phyloP scores from a whole-genome alignment of 2,329 filamentous ascomycete species.

The Aspergillus vadensis region DNA sequence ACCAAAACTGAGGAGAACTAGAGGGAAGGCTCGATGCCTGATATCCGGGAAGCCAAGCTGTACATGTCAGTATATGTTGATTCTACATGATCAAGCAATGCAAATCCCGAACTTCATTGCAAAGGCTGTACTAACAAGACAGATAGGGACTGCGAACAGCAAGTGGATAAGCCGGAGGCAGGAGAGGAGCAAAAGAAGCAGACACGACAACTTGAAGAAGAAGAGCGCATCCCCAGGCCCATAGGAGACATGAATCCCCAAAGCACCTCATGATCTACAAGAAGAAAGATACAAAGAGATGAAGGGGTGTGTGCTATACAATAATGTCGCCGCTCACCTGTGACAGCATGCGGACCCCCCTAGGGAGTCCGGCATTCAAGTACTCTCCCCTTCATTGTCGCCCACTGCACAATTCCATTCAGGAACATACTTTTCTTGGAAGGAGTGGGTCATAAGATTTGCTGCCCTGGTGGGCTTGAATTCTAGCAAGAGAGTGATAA shows the following conservation, averaged over 20 bases:
- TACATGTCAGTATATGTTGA: background rate
- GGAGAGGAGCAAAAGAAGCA: constrained; percentile 13
- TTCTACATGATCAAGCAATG: background rate
- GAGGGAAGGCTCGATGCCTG: constrained; percentile 35
- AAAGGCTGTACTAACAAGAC: constrained; percentile 25
- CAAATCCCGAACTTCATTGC: background rate
- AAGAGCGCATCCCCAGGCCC: constrained; percentile 9
- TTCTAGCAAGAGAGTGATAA: background rate
- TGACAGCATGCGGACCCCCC: background rate
- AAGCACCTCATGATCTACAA: background rate
- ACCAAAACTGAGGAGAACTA: constrained; percentile 43
- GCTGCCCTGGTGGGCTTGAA: background rate
- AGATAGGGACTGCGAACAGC: constrained; percentile 45
- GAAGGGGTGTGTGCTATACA: background rate
- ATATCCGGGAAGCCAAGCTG: constrained; percentile 44
- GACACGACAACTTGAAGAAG: constrained; percentile 16
- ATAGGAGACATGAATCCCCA: background rate
- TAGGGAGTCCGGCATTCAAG: background rate
- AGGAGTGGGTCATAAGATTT: background rate
- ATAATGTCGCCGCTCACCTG: background rate
- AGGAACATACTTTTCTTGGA: background rate
- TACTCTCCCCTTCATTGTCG: background rate
- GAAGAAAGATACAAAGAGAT: background rate
- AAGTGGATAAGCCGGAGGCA: constrained; percentile 44
- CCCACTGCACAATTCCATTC: background rate